These are phyloP conservation scores for Epipyxis sp. DNA, from an alignment of 108 stramenopile species.

Conservation along the genomic window DNA sequence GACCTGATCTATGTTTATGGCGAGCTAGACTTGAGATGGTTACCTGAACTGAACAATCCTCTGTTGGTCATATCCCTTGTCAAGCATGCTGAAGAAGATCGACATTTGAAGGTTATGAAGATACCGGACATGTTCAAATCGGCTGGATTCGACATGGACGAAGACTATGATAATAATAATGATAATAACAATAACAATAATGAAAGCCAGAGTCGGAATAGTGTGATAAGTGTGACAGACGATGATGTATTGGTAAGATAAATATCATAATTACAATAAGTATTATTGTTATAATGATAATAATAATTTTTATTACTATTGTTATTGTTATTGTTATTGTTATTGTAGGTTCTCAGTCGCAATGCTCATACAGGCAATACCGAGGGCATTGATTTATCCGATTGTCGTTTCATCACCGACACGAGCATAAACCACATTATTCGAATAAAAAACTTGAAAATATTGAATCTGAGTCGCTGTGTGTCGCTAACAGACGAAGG, in stretches of 20 bases:
- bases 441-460: background rate
- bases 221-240: background rate
- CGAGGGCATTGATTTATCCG: background rate
- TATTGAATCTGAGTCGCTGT: background rate
- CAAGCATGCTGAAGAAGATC: background rate
- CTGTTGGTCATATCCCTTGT: background rate
- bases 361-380: no score
- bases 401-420: background rate
- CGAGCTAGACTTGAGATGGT: constrained; percentile 23
- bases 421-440: background rate
- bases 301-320: background rate
- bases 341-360: no score
- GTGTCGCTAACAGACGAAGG: background rate
- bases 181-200: no score
- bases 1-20: background rate
- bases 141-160: no score
- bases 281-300: background rate
- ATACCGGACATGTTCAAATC: background rate
- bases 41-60: constrained; percentile 1
- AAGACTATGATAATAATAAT: no score
- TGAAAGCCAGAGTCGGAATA: background rate
- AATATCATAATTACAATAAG: background rate
- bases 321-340: background rate
- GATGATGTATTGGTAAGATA: background rate
- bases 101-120: constrained; percentile 20